phyloP scores from a whole-genome alignment of 1,139 yeast genomes.

The Hyphopichia khmerensis region DNA sequence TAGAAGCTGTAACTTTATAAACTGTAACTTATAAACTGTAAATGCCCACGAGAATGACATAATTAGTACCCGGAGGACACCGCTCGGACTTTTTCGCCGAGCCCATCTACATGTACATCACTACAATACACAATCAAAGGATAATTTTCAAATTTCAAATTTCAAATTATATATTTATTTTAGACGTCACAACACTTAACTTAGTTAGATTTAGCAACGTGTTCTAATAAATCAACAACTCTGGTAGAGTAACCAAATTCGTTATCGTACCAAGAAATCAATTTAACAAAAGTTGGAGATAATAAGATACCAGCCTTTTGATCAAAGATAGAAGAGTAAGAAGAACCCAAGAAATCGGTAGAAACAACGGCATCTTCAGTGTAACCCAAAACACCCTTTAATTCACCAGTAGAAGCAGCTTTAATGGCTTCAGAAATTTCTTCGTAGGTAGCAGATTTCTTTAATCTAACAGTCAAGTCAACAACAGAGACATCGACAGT shows the following conservation, averaged over 20 bases:
- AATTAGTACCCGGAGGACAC: no score
- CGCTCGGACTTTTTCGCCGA: no score
- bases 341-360: slow-evolving; percentile 67
- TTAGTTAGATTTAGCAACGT: slow-evolving; percentile 43
- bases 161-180: no score
- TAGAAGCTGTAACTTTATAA: no score
- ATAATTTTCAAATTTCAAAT: no score
- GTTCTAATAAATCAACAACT: slow-evolving; percentile 72
- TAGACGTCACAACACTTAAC: no score
- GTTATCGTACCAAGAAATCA: slow-evolving; percentile 80
- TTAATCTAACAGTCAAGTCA: slow-evolving; percentile 41
- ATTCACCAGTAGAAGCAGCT: slow-evolving; percentile 59
- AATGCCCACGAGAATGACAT: no score
- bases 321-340: slow-evolving; percentile 72
- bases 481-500: slow-evolving; percentile 71
- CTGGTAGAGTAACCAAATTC: slow-evolving; percentile 83
- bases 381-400: slow-evolving; percentile 72
- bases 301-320: slow-evolving; percentile 74
- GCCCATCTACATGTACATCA: no score
- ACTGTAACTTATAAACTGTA: no score
- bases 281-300: slow-evolving; percentile 72
- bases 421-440: slow-evolving; percentile 67
- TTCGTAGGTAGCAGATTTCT: slow-evolving; percentile 62
- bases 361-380: slow-evolving; percentile 79
- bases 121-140: no score